A percentile compares a stretch with the other conserved stretches of the same genome.
phyloP scores from a whole-genome alignment of 2,329 filamentous ascomycete species.

The Phialophora expanda region DNA sequence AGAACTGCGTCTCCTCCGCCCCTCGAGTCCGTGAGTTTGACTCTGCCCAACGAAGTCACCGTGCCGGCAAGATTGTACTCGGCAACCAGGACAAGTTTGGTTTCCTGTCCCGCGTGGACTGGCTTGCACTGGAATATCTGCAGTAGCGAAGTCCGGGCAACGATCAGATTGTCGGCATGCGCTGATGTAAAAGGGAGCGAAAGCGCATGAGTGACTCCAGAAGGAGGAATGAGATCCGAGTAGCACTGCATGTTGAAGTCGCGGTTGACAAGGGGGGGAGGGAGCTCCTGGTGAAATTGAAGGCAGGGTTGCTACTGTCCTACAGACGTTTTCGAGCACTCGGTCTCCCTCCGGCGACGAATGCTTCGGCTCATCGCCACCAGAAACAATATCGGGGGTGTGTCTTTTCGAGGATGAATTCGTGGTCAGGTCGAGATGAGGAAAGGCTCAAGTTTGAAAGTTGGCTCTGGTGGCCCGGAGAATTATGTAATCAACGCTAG shows the following conservation, averaged over 20 bases:
- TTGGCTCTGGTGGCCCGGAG: not conserved
- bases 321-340: not conserved
- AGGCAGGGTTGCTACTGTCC: not conserved
- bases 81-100: conserved; percentile 81
- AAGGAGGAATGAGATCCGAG: conserved; percentile 91
- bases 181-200: conserved; percentile 76
- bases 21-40: conserved; percentile 73
- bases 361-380: not conserved
- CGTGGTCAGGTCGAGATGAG: not conserved
- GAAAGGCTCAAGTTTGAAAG: not conserved
- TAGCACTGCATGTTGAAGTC: conserved; percentile 83
- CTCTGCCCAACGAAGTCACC: conserved; percentile 77
- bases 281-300: not conserved
- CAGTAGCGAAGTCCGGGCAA: conserved; percentile 89
- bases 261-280: not conserved
- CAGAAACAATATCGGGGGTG: not conserved
- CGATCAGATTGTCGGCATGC: conserved; percentile 79
- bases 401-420: not conserved
- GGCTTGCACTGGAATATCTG: conserved; percentile 83
- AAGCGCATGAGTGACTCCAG: conserved; percentile 88
- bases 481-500: not conserved
- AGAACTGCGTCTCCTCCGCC: conserved; percentile 84
- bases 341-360: not conserved
- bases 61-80: conserved; percentile 86
- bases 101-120: conserved; percentile 60